These are phyloP conservation scores for Schizophyllum amplum DNA, from an alignment of 1,284 basidiomycete genomes.

Conservation along the genomic window DNA sequence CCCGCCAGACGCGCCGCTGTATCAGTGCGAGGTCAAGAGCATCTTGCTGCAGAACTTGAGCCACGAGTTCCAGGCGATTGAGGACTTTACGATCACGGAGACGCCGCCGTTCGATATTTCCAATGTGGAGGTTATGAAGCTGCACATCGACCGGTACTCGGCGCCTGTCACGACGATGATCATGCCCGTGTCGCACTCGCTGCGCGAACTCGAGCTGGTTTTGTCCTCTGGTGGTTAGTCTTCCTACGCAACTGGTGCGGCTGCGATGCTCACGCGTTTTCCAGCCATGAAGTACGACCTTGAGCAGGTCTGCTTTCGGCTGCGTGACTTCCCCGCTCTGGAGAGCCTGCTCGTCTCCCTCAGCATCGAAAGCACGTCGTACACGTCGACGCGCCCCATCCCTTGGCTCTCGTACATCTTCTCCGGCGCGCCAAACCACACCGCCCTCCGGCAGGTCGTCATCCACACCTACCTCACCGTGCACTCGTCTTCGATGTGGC, in stretches of 20 bases:
- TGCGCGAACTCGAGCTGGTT: background rate
- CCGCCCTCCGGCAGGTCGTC: background rate
- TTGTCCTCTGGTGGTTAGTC: background rate
- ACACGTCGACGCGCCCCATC: background rate
- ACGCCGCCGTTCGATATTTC: background rate
- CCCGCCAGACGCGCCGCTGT: background rate
- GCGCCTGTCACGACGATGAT: background rate
- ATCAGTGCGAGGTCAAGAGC: background rate
- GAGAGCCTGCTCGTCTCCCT: background rate
- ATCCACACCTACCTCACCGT: background rate
- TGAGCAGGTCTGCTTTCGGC: background rate
- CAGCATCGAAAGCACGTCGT: background rate
- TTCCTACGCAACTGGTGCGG: background rate
- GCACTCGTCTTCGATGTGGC: background rate
- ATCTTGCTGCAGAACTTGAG: background rate
- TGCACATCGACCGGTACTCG: background rate
- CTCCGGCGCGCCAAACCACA: background rate
- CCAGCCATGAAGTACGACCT: background rate
- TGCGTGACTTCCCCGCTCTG: background rate
- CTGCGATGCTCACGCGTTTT: background rate
- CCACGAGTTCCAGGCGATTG: background rate
- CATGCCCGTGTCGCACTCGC: background rate
- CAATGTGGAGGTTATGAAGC: background rate
- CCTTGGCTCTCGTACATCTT: background rate
- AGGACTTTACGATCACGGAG: background rate